Percentiles rank a stretch among this genome's conserved stretches.
Evolutionary conservation across 1,139 yeast genomes (phyloP).

Genomic region (Martiniozyma asiatica): DNA sequence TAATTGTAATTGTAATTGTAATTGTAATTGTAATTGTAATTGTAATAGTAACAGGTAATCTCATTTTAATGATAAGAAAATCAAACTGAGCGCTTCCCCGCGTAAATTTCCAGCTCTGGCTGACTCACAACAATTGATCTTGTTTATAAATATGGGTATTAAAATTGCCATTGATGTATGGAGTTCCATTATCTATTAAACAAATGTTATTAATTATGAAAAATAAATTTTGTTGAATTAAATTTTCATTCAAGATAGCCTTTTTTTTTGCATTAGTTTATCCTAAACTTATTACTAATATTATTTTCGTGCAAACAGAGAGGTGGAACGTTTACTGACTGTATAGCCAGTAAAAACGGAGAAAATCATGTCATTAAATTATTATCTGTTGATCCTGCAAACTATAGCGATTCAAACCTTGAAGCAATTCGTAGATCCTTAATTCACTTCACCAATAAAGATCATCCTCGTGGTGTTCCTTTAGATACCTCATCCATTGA

Average conservation of each 20-base stretch:
- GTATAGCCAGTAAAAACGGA: slow-evolving; percentile 10
- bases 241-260: no score
- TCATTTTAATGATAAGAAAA: no score
- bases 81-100: no score
- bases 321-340: slow-evolving; percentile 14
- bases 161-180: slow-evolving; percentile 17
- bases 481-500: slow-evolving; percentile 34
- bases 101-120: no score
- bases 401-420: slow-evolving; percentile 80
- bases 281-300: no score
- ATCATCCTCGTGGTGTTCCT: slow-evolving; percentile 38
- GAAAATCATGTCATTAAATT: slow-evolving; percentile 48
- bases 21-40: no score
- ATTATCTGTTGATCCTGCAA: slow-evolving; percentile 76
- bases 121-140: slow-evolving; percentile 4
- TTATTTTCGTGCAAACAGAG: slow-evolving; percentile 6
- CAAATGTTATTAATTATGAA: slow-evolving; percentile 5
- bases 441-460: slow-evolving; percentile 39
- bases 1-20: no score
- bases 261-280: no score
- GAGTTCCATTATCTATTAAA: not conserved
- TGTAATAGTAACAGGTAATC: no score
- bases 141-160: slow-evolving; percentile 10
- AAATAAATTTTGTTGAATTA: no score
- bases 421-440: slow-evolving; percentile 79